Conservation (phyloP, 2,329 filamentous ascomycete species). For the Epicoccum nigrum region DNA sequence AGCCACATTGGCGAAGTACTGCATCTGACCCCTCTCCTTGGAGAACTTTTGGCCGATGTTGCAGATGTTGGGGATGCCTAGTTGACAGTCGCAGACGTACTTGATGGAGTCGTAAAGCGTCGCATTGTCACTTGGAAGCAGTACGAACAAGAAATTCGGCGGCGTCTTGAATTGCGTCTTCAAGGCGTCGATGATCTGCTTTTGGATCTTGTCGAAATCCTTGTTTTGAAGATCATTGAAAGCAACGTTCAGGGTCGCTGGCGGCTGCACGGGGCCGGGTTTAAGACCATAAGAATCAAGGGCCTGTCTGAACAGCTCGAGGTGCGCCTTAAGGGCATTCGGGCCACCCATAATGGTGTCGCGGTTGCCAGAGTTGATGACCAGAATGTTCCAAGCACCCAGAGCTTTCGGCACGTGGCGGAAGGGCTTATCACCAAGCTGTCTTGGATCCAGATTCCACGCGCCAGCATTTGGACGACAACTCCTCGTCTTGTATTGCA, state of each 20-base stretch:
- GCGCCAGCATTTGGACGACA: conserved; percentile 58
- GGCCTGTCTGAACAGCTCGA: conserved; percentile 25
- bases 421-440: conserved; percentile 36
- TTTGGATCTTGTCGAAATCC: conserved; percentile 56
- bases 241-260: conserved; percentile 16
- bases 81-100: conserved; percentile 67
- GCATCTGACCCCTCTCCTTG: conserved; percentile 39
- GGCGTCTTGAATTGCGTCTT: conserved; percentile 52
- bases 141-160: conserved; percentile 40
- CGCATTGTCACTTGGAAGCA: conserved; percentile 40
- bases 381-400: conserved; percentile 34
- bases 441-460: conserved; percentile 69
- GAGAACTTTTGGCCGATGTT: conserved; percentile 65
- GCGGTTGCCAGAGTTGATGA: conserved; percentile 34
- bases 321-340: conserved; percentile 4
- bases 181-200: conserved; percentile 62
- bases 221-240: conserved; percentile 27
- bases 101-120: conserved; percentile 63
- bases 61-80: conserved; percentile 69
- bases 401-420: conserved; percentile 25
- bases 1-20: conserved; percentile 49
- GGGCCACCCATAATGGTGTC: conserved; percentile 30
- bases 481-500: conserved; percentile 61
- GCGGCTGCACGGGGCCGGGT: conserved; percentile 23
- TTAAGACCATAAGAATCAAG: conserved; percentile 33